phyloP scores from a whole-genome alignment of 176 grass and related monocot species.

The Phragmites australis region DNA sequence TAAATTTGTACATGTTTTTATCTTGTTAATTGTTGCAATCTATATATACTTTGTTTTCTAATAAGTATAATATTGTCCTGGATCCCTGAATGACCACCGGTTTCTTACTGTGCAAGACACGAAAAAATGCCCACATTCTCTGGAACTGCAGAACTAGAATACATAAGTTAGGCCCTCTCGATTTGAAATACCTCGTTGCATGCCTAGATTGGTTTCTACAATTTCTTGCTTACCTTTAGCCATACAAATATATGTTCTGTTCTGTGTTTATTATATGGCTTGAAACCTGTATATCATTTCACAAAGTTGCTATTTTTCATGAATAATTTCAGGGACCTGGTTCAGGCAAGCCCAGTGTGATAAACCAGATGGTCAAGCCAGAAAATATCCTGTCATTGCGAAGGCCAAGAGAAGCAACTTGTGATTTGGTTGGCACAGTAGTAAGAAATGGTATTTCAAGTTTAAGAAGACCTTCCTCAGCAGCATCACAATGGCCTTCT shows the following conservation, averaged over 20 bases:
- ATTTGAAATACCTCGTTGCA: neutral
- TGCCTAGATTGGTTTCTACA: slow-evolving; percentile 6
- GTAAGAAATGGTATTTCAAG: slow-evolving; percentile 36
- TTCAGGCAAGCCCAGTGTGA: slow-evolving; percentile 13
- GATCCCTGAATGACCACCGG: slow-evolving; percentile 7
- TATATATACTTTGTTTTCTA: neutral
- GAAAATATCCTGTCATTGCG: slow-evolving; percentile 43
- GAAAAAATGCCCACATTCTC: neutral
- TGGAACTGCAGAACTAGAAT: slow-evolving; percentile 11
- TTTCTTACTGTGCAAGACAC: slow-evolving; percentile 5
- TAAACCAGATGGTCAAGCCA: slow-evolving; percentile 47
- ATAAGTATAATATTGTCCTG: slow-evolving; percentile 8
- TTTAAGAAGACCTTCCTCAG: slow-evolving; percentile 48
- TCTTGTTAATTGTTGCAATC: slow-evolving; percentile 20
- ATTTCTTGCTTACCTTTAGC: neutral
- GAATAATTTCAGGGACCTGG: slow-evolving; percentile 54
- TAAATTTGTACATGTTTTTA: neutral
- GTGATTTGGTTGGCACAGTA: slow-evolving; percentile 22
- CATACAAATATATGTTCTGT: neutral
- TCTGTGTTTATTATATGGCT: slow-evolving; percentile 11
- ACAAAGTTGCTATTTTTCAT: slow-evolving; percentile 25
- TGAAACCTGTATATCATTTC: slow-evolving; percentile 8
- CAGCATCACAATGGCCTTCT: slow-evolving; percentile 36
- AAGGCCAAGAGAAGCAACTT: slow-evolving; percentile 45
- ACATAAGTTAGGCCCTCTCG: neutral